phyloP scores from a whole-genome alignment of 2,329 filamentous ascomycete species.

The Cryphonectria radicalis region DNA sequence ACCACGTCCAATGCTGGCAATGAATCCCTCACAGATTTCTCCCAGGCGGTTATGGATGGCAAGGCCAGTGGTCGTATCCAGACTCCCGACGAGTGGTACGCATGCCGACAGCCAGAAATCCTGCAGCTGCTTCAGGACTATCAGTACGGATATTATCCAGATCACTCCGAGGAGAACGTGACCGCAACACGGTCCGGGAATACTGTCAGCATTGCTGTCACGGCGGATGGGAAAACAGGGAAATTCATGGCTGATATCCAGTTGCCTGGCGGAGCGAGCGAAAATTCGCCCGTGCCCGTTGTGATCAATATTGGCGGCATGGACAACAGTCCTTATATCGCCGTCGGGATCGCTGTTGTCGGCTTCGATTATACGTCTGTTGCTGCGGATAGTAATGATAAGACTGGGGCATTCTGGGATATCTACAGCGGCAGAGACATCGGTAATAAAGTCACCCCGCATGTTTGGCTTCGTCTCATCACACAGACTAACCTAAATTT shows the following conservation, averaged over 20 bases:
- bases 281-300: constrained; percentile 45
- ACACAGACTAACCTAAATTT: neutral
- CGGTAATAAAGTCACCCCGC: constrained; percentile 38
- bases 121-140: constrained; percentile 54
- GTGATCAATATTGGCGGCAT: constrained; percentile 57
- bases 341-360: constrained; percentile 52
- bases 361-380: constrained; percentile 54
- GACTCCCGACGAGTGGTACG: constrained; percentile 52
- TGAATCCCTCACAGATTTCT: constrained; percentile 35
- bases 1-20: constrained; percentile 41
- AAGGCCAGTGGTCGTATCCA: constrained; percentile 48
- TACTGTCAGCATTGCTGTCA: constrained; percentile 47
- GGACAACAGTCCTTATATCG: constrained; percentile 50
- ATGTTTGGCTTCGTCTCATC: neutral
- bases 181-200: constrained; percentile 51
- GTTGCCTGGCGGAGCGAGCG: constrained; percentile 43
- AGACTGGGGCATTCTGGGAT: constrained; percentile 54
- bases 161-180: constrained; percentile 51
- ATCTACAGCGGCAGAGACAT: constrained; percentile 54
- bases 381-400: constrained; percentile 53
- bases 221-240: constrained; percentile 48
- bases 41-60: constrained; percentile 42
- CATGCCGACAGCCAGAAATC: constrained; percentile 54
- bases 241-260: constrained; percentile 48
- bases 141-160: constrained; percentile 56